These are phyloP conservation scores for Purpureocillium takamizusanense DNA, from an alignment of 2,329 filamentous ascomycete genomes.

Conservation along the genomic window DNA sequence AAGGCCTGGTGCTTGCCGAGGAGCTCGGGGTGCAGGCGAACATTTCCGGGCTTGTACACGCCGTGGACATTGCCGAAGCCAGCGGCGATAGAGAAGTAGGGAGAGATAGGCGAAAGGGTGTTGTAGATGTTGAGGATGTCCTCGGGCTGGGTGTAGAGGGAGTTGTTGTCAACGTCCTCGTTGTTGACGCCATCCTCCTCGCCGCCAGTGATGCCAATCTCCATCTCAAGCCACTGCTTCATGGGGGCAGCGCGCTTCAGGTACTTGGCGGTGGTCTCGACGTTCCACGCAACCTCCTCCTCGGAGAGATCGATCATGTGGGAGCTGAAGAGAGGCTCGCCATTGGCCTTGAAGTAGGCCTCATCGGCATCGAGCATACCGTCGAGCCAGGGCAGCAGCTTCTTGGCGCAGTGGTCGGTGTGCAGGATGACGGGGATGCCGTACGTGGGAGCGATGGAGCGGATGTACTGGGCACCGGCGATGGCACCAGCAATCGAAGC, in stretches of 20 bases:
- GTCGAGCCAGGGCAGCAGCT: slow-evolving; percentile 95
- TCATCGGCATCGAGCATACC: slow-evolving; percentile 94
- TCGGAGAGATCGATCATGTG: slow-evolving; percentile 99
- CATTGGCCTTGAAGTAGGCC: slow-evolving; percentile 85
- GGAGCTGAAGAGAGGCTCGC: slow-evolving; percentile 86
- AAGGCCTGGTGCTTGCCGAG: slow-evolving; percentile 93
- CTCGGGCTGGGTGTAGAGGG: slow-evolving; percentile 95
- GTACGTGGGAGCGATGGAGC: slow-evolving; percentile 77
- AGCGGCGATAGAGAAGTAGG: slow-evolving; percentile 96
- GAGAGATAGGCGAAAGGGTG: slow-evolving; percentile 73
- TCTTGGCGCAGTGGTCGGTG: slow-evolving; percentile 99
- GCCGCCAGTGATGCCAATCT: slow-evolving; percentile 78
- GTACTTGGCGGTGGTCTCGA: slow-evolving; percentile 85
- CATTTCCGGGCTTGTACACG: slow-evolving; percentile 97
- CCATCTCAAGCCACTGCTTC: slow-evolving; percentile 99
- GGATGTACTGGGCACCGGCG: slow-evolving; percentile 89
- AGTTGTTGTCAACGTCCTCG: slow-evolving; percentile 93
- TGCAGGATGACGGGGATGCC: slow-evolving; percentile 87
- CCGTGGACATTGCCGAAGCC: slow-evolving; percentile 99
- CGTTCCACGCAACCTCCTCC: slow-evolving; percentile 84
- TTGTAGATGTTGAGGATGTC: slow-evolving; percentile 91
- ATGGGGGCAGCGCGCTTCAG: slow-evolving; percentile 88
- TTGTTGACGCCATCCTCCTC: slow-evolving; percentile 99
- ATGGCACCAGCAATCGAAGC: slow-evolving; percentile 83
- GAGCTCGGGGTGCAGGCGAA: slow-evolving; percentile 91